Conservation (phyloP, 169 alveolate species). For the Condylostoma magnum region DNA sequence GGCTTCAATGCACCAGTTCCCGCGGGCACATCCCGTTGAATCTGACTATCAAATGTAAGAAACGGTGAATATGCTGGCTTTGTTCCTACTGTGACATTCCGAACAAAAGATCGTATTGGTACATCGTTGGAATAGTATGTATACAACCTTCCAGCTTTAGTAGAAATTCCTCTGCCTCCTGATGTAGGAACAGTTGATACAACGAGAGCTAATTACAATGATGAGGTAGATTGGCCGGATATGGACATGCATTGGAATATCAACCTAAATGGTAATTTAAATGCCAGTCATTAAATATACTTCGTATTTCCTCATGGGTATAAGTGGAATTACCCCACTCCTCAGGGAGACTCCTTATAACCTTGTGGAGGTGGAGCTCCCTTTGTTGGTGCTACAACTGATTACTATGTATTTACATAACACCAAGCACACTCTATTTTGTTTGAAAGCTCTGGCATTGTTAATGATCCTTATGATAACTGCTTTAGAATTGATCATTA, state of each 20-base stretch:
- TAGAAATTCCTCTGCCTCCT: background rate
- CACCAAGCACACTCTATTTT: slow-evolving; percentile 10
- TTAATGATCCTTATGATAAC: background rate
- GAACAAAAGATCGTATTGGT: slow-evolving; percentile 12
- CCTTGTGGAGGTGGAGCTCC: background rate
- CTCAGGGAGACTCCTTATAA: slow-evolving; percentile 16
- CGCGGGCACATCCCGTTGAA: background rate
- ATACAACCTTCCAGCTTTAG: background rate
- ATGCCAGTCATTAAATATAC: background rate
- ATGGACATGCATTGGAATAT: background rate
- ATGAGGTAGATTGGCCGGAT: background rate
- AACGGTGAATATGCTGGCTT: slow-evolving; percentile 21
- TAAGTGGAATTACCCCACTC: slow-evolving; percentile 19
- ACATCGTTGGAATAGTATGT: background rate
- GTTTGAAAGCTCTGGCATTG: background rate
- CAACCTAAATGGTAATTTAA: background rate
- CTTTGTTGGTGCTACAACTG: background rate
- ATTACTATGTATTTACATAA: slow-evolving; percentile 1
- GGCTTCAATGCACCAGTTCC: slow-evolving; percentile 3
- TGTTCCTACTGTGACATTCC: background rate
- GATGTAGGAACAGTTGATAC: background rate
- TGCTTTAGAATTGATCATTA: slow-evolving; percentile 17
- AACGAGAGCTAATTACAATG: too few relatives aligned
- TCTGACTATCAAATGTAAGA: slow-evolving; percentile 14
- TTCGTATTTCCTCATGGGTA: slow-evolving; percentile 22